These are phyloP conservation scores for Globisporangium cederbergense DNA, from an alignment of 352 stramenopile species.

Conservation along the genomic window DNA sequence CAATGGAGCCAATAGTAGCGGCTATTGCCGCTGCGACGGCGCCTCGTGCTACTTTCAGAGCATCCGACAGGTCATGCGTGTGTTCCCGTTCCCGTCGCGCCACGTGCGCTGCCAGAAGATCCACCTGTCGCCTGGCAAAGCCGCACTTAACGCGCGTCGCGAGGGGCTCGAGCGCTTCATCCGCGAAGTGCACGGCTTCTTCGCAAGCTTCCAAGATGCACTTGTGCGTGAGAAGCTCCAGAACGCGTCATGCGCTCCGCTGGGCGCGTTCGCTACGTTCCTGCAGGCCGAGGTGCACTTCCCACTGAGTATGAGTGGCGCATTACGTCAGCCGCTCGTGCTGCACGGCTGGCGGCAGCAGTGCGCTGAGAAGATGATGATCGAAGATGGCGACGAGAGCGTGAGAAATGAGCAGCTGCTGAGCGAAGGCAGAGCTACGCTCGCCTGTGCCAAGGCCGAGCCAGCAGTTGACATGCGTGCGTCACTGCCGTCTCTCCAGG, in stretches of 20 bases:
- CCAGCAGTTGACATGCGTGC: neutral
- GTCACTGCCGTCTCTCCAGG: constrained; percentile 43
- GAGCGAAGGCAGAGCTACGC: constrained; percentile 6
- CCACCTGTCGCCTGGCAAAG: constrained; percentile 23
- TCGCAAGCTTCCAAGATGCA: constrained; percentile 30
- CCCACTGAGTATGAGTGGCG: constrained; percentile 17
- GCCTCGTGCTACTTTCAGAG: constrained; percentile 43
- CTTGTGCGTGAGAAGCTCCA: constrained; percentile 41
- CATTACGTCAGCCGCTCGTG: constrained; percentile 38
- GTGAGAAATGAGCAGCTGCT: neutral
- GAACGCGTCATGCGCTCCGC: constrained; percentile 30
- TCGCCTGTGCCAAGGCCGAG: constrained; percentile 11
- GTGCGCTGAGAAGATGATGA: constrained; percentile 45
- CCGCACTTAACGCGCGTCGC: constrained; percentile 33
- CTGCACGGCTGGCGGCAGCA: constrained; percentile 57
- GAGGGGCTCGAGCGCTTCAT: constrained; percentile 40
- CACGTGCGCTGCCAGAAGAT: constrained; percentile 26
- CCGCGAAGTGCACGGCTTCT: constrained; percentile 36
- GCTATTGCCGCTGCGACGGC: constrained; percentile 32
- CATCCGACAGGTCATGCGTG: constrained; percentile 30
- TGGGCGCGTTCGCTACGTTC: constrained; percentile 52
- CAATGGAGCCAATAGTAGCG: neutral
- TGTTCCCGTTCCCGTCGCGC: constrained; percentile 38
- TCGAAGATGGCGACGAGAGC: constrained; percentile 23
- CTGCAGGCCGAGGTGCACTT: constrained; percentile 50